A percentile compares a stretch with the other conserved stretches of the same genome.
Conservation (phyloP, 441 rosid species). For the Adansonia madagascariensis region DNA sequence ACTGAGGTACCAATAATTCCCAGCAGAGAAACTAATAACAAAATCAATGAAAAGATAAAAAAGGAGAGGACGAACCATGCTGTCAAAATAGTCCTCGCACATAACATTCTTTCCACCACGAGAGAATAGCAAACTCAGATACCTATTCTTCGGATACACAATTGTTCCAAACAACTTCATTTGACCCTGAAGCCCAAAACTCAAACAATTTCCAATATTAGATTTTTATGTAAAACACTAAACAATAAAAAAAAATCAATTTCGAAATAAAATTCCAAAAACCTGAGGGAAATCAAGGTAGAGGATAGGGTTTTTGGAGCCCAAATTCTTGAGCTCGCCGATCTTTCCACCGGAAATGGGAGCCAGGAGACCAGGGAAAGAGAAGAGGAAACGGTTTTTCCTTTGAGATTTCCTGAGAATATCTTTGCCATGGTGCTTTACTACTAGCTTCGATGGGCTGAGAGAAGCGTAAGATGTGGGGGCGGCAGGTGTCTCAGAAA, state of each 20-base stretch:
- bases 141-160: slow-evolving; percentile 73
- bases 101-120: slow-evolving; percentile 82
- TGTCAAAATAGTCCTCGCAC: slow-evolving; percentile 88
- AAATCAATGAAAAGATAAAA: neutral
- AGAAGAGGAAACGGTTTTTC: slow-evolving; percentile 81
- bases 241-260: neutral
- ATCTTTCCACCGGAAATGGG: slow-evolving; percentile 77
- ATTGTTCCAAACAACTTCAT: slow-evolving; percentile 91
- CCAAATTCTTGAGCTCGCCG: slow-evolving; percentile 81
- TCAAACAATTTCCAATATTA: neutral
- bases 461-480: slow-evolving; percentile 46
- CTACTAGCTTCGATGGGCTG: slow-evolving; percentile 58
- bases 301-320: slow-evolving; percentile 80
- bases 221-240: neutral
- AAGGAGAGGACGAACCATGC: slow-evolving; percentile 60
- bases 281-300: slow-evolving; percentile 89
- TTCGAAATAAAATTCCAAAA: slow-evolving; percentile 23
- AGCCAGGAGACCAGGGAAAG: slow-evolving; percentile 86
- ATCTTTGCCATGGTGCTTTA: slow-evolving; percentile 83
- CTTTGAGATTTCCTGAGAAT: slow-evolving; percentile 79
- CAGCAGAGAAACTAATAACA: neutral
- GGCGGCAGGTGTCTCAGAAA: slow-evolving; percentile 58
- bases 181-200: slow-evolving; percentile 55
- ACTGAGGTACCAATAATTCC: neutral
- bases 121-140: slow-evolving; percentile 78